phyloP scores from a whole-genome alignment of 2,329 filamentous ascomycete genomes.

The Verticillium albo-atrum region DNA sequence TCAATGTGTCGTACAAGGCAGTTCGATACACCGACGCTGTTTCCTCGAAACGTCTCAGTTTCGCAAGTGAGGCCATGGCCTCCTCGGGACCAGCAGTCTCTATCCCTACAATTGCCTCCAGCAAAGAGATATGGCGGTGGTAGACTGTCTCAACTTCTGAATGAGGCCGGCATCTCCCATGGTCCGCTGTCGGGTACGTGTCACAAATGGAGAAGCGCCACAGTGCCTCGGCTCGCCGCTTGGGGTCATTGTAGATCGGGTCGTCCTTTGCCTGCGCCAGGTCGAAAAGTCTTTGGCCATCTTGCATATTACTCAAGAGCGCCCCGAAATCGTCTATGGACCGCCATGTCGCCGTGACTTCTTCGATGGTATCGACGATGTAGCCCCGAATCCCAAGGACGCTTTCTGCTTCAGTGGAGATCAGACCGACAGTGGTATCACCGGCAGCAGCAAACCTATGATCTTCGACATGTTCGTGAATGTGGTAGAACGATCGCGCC shows the following conservation, averaged over 20 bases:
- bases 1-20: slow-evolving; percentile 4
- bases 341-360: slow-evolving; percentile 3
- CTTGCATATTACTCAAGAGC: background rate
- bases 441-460: slow-evolving; percentile 1
- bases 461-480: slow-evolving; percentile 1
- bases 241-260: background rate
- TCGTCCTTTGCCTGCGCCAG: background rate
- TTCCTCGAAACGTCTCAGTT: background rate
- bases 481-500: background rate
- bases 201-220: slow-evolving; percentile 9
- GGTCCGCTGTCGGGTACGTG: background rate
- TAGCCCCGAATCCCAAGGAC: slow-evolving; percentile 7
- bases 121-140: background rate
- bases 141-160: background rate
- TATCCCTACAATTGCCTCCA: background rate
- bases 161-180: background rate
- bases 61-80: background rate
- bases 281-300: slow-evolving; percentile 1
- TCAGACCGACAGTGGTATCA: background rate
- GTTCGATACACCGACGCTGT: background rate
- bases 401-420: background rate
- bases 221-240: slow-evolving; percentile 2
- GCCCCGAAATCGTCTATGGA: background rate
- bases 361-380: slow-evolving; percentile 7
- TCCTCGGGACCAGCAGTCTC: background rate